Base-by-base conservation (phyloP, 2,329 filamentous ascomycete species). In the Chaetomium globosum region DNA sequence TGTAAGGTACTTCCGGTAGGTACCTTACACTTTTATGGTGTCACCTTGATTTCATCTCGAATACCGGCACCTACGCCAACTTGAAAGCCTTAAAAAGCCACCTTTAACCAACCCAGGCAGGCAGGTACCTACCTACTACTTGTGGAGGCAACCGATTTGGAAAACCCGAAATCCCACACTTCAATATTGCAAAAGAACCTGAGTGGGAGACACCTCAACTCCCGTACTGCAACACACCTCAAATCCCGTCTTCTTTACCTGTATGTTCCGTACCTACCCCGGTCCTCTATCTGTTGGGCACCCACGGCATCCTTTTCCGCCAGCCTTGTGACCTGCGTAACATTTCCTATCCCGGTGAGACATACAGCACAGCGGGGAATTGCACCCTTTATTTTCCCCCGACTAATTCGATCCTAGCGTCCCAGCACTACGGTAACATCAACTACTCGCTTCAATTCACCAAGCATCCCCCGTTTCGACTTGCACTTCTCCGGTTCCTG, bases 311-410 rank as follows among this genome's bases (percentile, higher is more conserved):
- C 23, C 54, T 21, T 26, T 26, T 28, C 39, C 21, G 46, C 31
- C 31, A 56, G 59, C 59, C 56, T 66, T 63, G 56, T 55, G 56
- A 62, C 64, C 39, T 62, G 64, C 54, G 53, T 30, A 55, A n/a
- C 12, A 46, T 53, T 66, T 63, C 60, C 59, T 39, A 59, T 64
- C 52, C 13, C 61, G 33, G 59, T 51, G 61, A 66, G 63, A 67
- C 66, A 61, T 61, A 61, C 66, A 63, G 36, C 53, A 30, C 57
- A 30, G 59, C 63, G 60, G 63, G 63, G 57, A 59, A 36, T 64
- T 58, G 46, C 33, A 23, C 46, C 23, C 51, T 61, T 30, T 64
- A 30, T 33, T 23, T 54, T 21, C 26, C 23, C 30, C 52, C 31
- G 21, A 51, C 48, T 30, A 51, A 57, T 56, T 58, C 52, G 16